Evolutionary conservation across 164 flowering plant genomes (phyloP), one percentile per base, ranked within the genome.

Genomic region (Vitis rotundifolia): DNA sequence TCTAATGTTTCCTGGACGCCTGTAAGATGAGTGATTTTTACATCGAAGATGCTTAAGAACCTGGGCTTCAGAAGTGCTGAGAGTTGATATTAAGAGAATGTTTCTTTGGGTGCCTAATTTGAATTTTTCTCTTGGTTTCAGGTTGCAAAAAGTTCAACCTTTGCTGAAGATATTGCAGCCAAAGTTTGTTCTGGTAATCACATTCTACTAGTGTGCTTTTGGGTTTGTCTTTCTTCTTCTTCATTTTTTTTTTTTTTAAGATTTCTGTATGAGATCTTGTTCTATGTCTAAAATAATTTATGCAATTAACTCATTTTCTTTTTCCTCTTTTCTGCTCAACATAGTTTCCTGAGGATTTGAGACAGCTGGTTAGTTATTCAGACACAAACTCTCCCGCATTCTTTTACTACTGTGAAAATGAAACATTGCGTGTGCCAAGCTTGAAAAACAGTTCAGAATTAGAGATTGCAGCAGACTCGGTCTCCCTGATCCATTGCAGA

Each of bases 341-440:
- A 69, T 79, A 93, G 98, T 77, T 85, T 37, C 97, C 97, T 3
- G 81, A 88, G 59, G 76, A 77, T 29, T 61, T 86, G 71, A 79
- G 65, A 69, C 57, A 37, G 48, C 73, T 60, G 16, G 52, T 71
- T 15, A 59, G 31, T 18, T 26, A 64, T 69, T 12, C 74, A 51
- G 52, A 58, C 8, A 31, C 51, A 47, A 63, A 51, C 55, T 76
- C 84, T 31, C 71, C 57, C 51, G 44, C 85, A 8, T 71, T 75
- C 48, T 22, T 62, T 14, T 68, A 68, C 68, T 92, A 81, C 74
- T 61, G 75, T 18, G 86, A 83, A 59, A 84, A 83, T 59, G 81
- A 87, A 75, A 86, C 80, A 10, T 49, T 87, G 16, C 49, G 68
- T n/a, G 55, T 92, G 28, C 91, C 90, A 59, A 67, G 81, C 53